Evolutionary conservation across 1,284 basidiomycete species (phyloP).

Genomic region (Rhodotorula glutinis): DNA sequence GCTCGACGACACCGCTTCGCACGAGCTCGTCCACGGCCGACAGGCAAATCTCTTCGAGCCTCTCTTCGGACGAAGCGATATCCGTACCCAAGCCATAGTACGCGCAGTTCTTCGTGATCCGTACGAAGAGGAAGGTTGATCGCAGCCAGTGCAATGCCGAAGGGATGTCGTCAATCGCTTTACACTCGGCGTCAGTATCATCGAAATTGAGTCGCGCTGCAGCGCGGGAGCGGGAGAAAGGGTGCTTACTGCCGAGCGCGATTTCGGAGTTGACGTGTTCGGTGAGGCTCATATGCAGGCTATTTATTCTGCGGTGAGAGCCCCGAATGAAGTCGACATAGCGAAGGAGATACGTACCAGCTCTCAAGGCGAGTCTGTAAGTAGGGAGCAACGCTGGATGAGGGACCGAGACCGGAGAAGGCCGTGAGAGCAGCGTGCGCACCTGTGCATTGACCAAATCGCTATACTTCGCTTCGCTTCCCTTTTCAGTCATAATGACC

Average conservation of each 20-base stretch:
- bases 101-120: constrained; percentile 74
- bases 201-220: too few relatives aligned
- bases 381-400: not conserved
- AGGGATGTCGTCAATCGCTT: constrained; percentile 62
- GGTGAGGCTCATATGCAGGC: constrained; percentile 70
- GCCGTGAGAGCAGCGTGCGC: not conserved
- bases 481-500: constrained; percentile 71
- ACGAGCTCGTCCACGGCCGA: constrained; percentile 36
- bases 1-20: constrained; percentile 34
- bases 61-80: constrained; percentile 23
- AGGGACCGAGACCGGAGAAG: too few relatives aligned
- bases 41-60: constrained; percentile 41
- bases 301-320: not conserved
- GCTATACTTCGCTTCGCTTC: constrained; percentile 69
- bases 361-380: constrained; percentile 69
- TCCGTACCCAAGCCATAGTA: constrained; percentile 58
- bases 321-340: too few relatives aligned
- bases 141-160: constrained; percentile 64
- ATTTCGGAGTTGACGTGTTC: constrained; percentile 94
- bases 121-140: constrained; percentile 71
- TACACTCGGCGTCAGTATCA: too few relatives aligned
- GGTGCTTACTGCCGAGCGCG: constrained; percentile 59
- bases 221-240: too few relatives aligned
- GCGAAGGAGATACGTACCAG: constrained; percentile 47
- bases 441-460: constrained; percentile 38